A percentile compares a stretch with the other conserved stretches of the same genome.
These are phyloP conservation scores for Sparassis latifolia DNA, from an alignment of 1,284 basidiomycete genomes.

Conservation along the genomic window DNA sequence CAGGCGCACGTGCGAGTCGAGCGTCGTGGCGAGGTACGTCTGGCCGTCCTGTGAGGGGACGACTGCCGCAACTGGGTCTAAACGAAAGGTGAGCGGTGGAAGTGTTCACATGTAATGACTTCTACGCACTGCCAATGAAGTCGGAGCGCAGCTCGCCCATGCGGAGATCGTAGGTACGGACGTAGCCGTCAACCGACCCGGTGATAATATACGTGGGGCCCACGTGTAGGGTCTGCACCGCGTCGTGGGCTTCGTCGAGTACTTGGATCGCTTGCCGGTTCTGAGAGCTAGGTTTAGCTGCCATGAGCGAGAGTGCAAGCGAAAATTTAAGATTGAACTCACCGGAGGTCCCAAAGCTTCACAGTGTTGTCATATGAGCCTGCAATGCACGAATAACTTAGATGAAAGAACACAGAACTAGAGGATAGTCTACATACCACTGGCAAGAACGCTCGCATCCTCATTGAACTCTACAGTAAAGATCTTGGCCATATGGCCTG, in stretches of 20 bases:
- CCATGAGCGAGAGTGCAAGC: background rate
- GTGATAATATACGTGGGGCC: slow-evolving; percentile 63
- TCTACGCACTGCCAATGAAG: slow-evolving; percentile 70
- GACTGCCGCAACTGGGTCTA: slow-evolving; percentile 83
- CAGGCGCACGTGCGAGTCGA: slow-evolving; percentile 81
- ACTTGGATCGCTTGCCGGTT: slow-evolving; percentile 84
- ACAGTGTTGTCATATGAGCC: slow-evolving; percentile 87
- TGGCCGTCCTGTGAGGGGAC: slow-evolving; percentile 68
- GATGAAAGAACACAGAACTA: background rate
- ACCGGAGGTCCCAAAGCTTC: slow-evolving; percentile 86
- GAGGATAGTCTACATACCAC: slow-evolving; percentile 46
- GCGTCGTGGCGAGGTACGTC: slow-evolving; percentile 76
- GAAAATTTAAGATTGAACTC: slow-evolving; percentile 14
- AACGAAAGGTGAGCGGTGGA: background rate
- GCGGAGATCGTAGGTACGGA: slow-evolving; percentile 90
- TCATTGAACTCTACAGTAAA: slow-evolving; percentile 87
- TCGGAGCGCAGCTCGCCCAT: slow-evolving; percentile 87
- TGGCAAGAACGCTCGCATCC: slow-evolving; percentile 80
- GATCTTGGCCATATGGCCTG: slow-evolving; percentile 88
- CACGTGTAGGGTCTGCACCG: slow-evolving; percentile 77
- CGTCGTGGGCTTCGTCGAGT: slow-evolving; percentile 85
- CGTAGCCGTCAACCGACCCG: slow-evolving; percentile 86
- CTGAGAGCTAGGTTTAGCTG: slow-evolving; percentile 49
- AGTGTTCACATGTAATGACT: background rate
- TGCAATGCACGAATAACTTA: slow-evolving; percentile 24